Evolutionary conservation across 106 monocot genomes (phyloP), one percentile per base, ranked within the genome.

Genomic region (Dioscorea zingiberensis): DNA sequence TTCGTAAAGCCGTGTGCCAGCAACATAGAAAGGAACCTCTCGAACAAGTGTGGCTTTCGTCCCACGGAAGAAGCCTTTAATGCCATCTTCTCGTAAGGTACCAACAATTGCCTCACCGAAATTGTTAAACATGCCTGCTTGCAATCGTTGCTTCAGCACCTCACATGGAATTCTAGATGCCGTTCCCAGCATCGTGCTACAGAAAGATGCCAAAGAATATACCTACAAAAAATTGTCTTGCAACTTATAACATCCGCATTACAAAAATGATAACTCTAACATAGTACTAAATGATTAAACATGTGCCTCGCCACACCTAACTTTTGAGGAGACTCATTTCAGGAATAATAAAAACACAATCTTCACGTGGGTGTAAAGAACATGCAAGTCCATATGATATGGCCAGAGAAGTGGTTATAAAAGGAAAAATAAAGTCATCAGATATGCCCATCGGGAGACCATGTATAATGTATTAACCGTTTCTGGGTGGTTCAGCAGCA

Each of bases 121-220:
- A 65, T 65, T 65, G 55, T 75, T 56, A 28, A 69, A 79, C 9
- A 77, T 71, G 44, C 94, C 86, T 5, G 94, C 90, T 56, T 90
- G 94, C 22, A 89, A 58, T 17, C 89, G 72, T 77, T 94, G 94
- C 77, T 94, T 94, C 65, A 94, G 62, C 61, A 94, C 94, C 74
- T 94, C 94, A 64, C 78, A 89, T 38, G 94, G 94, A 53, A 94
- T 84, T 44, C 94, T 68, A 58, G 81, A 74, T 27, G 84, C 82
- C 45, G 94, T 94, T 49, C 94, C 94, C 59, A 90, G 71, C 19
- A 90, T 67, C 12, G 94, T 90, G 78, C 85, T 81, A 61, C 74
- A 75, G 44, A 78, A 81, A 17, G 83, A 83, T 54, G 83, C 69
- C 64, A 83, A 17, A 60, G 92, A 87, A 75, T 92, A 87, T 28